These are phyloP conservation scores for Gonium pectorale DNA, from an alignment of 139 green algal species.

Conservation along the genomic window DNA sequence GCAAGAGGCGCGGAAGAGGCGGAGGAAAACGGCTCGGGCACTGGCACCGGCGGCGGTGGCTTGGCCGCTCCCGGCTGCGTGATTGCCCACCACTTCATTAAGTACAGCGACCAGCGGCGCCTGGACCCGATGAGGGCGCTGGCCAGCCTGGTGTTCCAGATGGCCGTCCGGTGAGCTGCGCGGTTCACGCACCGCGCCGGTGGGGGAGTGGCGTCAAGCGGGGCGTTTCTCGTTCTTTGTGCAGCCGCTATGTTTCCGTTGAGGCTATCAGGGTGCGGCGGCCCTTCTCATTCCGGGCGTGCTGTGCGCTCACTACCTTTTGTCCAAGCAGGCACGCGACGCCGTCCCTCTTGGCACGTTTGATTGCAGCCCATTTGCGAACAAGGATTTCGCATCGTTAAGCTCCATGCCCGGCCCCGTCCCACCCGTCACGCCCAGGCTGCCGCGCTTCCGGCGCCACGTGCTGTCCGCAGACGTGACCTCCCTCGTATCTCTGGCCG, in stretches of 20 bases:
- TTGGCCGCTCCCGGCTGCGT: too few species aligned
- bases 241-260: neutral
- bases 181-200: neutral
- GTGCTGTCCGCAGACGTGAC: constrained; percentile 4
- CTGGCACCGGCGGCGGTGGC: too few species aligned
- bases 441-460: neutral
- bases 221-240: neutral
- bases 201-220: neutral
- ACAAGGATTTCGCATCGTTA: too few species aligned
- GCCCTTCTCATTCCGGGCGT: too few species aligned
- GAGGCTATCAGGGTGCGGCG: too few species aligned
- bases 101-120: constrained; percentile 44
- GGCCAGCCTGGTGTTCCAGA: constrained; percentile 47
- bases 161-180: constrained; percentile 14
- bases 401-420: too few species aligned
- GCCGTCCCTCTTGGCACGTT: too few species aligned
- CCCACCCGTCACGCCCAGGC: neutral
- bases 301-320: too few species aligned
- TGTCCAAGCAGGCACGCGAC: too few species aligned
- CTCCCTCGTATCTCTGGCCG: neutral
- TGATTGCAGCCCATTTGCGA: too few species aligned
- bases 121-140: constrained; percentile 42
- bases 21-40: too few species aligned
- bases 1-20: too few species aligned
- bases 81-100: constrained; percentile 22